Evolutionary conservation across 169 alveolate genomes (phyloP).

Genomic region (Plasmodium malariae): DNA sequence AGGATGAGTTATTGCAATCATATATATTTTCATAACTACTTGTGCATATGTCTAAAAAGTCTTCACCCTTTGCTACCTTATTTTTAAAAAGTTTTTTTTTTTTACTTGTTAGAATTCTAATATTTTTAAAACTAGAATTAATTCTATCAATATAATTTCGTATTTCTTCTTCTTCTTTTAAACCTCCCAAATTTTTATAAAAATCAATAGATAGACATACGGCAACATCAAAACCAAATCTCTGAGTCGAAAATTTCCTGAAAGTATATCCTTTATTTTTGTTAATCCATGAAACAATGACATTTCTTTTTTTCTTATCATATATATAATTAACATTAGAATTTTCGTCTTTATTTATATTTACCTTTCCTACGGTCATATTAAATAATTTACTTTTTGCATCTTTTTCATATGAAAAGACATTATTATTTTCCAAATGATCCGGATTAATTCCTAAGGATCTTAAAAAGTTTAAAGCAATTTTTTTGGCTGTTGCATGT

Average conservation of each 20-base stretch:
- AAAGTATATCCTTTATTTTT: slow-evolving; percentile 43
- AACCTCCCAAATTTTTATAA: slow-evolving; percentile 58
- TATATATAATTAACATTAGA: slow-evolving; percentile 34
- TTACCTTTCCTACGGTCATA: slow-evolving; percentile 7
- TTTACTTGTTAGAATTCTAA: slow-evolving; percentile 29
- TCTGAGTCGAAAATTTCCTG: slow-evolving; percentile 59
- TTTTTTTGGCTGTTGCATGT: slow-evolving; percentile 67
- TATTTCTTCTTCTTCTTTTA: slow-evolving; percentile 58
- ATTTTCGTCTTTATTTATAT: slow-evolving; percentile 24
- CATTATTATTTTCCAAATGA: slow-evolving; percentile 49
- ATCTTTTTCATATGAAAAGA: slow-evolving; percentile 58
- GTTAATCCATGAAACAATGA: slow-evolving; percentile 61
- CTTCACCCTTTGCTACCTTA: neutral
- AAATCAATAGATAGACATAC: slow-evolving; percentile 43
- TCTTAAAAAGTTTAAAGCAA: slow-evolving; percentile 46
- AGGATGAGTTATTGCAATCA: slow-evolving; percentile 1
- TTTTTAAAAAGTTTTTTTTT: slow-evolving; percentile 12
- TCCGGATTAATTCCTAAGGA: slow-evolving; percentile 57
- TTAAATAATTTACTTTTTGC: slow-evolving; percentile 37
- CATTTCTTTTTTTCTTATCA: slow-evolving; percentile 60
- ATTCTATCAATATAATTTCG: slow-evolving; percentile 46
- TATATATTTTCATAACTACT: slow-evolving; percentile 18
- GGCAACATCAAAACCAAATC: slow-evolving; percentile 74
- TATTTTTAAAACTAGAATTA: slow-evolving; percentile 35
- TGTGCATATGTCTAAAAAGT: neutral